Percentiles rank a stretch among this genome's conserved stretches.
These are phyloP conservation scores for Magnaporthales sp. DNA, from an alignment of 2,329 filamentous ascomycete species.

Conservation along the genomic window DNA sequence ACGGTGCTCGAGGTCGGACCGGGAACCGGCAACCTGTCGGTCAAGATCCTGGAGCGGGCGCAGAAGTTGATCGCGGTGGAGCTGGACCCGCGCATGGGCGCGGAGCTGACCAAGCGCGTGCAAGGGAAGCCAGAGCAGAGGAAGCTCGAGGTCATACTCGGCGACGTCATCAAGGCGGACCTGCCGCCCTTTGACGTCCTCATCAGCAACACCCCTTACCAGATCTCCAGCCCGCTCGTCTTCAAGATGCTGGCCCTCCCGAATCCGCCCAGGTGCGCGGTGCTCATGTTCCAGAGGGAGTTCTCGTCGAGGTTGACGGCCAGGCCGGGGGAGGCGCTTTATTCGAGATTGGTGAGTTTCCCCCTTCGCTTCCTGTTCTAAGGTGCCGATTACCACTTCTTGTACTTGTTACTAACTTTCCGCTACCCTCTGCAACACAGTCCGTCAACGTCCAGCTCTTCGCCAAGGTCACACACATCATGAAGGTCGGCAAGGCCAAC, in stretches of 20 bases:
- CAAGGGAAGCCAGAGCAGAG: constrained; percentile 81
- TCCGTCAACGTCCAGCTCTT: constrained; percentile 86
- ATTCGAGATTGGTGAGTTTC: constrained; percentile 58
- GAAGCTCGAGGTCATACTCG: constrained; percentile 78
- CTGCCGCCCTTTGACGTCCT: constrained; percentile 55
- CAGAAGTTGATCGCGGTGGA: constrained; percentile 79
- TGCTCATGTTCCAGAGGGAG: constrained; percentile 84
- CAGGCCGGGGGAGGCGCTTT: constrained; percentile 78
- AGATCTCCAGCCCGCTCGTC: constrained; percentile 85
- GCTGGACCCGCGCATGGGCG: constrained; percentile 92
- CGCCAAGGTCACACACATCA: constrained; percentile 57
- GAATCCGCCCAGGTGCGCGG: constrained; percentile 59
- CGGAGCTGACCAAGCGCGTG: constrained; percentile 86
- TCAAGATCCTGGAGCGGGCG: constrained; percentile 79
- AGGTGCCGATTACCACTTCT: too few relatives aligned
- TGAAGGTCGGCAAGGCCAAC: constrained; percentile 91
- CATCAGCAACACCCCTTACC: constrained; percentile 68
- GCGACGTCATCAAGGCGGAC: constrained; percentile 87
- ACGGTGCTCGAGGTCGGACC: constrained; percentile 88
- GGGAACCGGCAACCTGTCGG: constrained; percentile 76
- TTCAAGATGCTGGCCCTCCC: constrained; percentile 76
- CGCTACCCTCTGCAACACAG: constrained; percentile 24
- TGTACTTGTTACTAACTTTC: background rate
- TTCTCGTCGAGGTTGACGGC: constrained; percentile 88
- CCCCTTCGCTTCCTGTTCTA: background rate